Base-by-base conservation (phyloP, 2,329 filamentous ascomycete genomes). In the Penicillium sp. region DNA sequence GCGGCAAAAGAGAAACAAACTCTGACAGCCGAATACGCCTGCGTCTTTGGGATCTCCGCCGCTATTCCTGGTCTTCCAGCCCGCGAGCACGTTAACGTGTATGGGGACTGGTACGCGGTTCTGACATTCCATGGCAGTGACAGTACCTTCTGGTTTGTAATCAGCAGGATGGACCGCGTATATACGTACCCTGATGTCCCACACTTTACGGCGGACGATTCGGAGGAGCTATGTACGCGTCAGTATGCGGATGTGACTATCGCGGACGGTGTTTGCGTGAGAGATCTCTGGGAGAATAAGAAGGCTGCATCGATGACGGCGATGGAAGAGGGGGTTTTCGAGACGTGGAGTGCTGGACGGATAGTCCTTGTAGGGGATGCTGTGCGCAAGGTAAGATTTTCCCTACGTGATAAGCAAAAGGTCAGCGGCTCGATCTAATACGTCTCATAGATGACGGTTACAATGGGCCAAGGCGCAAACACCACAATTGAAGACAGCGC, bases 401-500 rank as follows among this genome's bases (percentile, higher is more conserved):
- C 29, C 31, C n/a, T 23, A n/a, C 6, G 41, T 7, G 35, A 38
- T 2, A 35, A 26, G 1, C 26, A 26, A 26, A 26, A 26, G 26
- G 26, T 26, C 26, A 26, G 26, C 2, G 26, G 3, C 3, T 26
- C 4, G 3, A 26, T 26, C 2, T 26, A 26, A 26, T 26, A 26
- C 26, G 26, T 26, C 3, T 4, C 4, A 26, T 26, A 74, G 72
- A 71, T 78, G 73, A 75, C 74, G 9, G 70, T 72, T 1, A 77
- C 76, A 35, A 53, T 69, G 15, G 78, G 78, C 8, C 77, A 79
- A 67, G 78, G 79, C 0, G 79, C 75, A 17, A 81, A 81, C 63
- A 70, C 67, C 15, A 76, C 77, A 1, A 78, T 81, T 17, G 78
- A 81, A 64, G 73, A 72, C 56, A 76, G 73, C 2, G 78, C 77